Conservation (phyloP, 441 rosid species). For the Pelargonium exstipulatum region DNA sequence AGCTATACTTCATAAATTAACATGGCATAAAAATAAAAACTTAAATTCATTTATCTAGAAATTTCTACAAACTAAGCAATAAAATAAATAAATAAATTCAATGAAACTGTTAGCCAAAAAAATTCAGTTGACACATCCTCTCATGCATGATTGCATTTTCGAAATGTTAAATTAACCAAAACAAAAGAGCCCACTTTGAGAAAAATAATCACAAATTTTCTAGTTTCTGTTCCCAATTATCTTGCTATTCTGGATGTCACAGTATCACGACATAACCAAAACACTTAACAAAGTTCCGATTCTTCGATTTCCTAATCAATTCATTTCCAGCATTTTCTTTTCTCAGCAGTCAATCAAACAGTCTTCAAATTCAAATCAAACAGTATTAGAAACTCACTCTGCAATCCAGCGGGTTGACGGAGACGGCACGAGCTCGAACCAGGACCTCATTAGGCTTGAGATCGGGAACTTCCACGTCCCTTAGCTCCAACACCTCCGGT, state of each 20-base stretch:
- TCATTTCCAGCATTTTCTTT: conserved; percentile 4
- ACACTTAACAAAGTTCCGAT: background rate
- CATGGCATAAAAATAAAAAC: background rate
- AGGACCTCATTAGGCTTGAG: conserved; percentile 73
- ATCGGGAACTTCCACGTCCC: conserved; percentile 69
- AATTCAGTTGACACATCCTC: background rate
- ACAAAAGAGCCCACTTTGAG: background rate
- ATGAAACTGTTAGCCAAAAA: no score
- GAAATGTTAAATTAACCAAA: background rate
- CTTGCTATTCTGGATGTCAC: background rate
- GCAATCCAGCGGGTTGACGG: conserved; percentile 86
- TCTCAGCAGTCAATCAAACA: conserved; percentile 8
- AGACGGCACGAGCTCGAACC: conserved; percentile 79
- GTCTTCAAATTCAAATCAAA: conserved; percentile 11
- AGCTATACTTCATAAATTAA: background rate
- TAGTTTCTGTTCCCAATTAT: background rate
- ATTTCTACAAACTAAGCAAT: background rate
- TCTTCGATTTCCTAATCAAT: background rate
- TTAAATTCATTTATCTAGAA: background rate
- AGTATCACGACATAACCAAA: background rate
- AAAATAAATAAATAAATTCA: no score
- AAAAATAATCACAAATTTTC: background rate
- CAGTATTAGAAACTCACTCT: conserved; percentile 47
- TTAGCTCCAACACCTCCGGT: conserved; percentile 77
- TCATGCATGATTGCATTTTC: background rate